Base-by-base conservation (phyloP, 1,284 basidiomycete genomes). In the Coniophora puteana region DNA sequence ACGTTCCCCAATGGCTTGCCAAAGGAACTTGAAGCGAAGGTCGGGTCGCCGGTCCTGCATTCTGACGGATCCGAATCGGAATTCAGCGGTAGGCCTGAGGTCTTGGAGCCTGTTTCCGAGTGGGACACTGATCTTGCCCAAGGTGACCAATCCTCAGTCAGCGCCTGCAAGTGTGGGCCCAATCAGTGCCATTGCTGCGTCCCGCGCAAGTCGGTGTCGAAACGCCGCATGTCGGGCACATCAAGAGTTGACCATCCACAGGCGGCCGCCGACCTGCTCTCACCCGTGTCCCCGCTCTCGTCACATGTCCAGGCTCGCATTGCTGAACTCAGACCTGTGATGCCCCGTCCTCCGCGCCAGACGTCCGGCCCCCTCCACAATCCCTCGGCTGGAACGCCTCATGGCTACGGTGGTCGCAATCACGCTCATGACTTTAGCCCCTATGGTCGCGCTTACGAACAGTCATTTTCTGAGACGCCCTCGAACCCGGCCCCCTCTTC, bases 1-100 rank as follows among this genome's bases (percentile, higher is more conserved):
- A 72, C 78, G 65, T 83, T 82, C 67, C 83, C 82, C 46, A 65
- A 80, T 53, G 82, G 84, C 64, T 71, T 88, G 34, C 78, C 82
- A 18, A 67, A 73, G 61, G 71, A 72, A 60, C 68, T 79, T 67
- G 78, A 74, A 68, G 72, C 76, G 69, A 75, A 75, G 69, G 73
- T 76, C 56, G 71, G 74, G 44, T 52, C 65, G 39, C 58, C 59
- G 45, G 62, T 63, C 39, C 53, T 62, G 39, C 49, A 51, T 43
- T 65, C 72, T 26, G 74, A 76, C 46, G 64, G 62, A 51, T 62
- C 57, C 45, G 72, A 76, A 48, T 73, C 76, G 42, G 74, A 80
- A 51, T 62, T 68, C 62, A 58, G 62, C 52, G 71, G 78, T 74
- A 51, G 48, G 55, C 52, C 48, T 40, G 51, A 59, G 54, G 41